Evolutionary conservation across 768 basidiomycete species (phyloP).

Genomic region (Suillus bovinus): DNA sequence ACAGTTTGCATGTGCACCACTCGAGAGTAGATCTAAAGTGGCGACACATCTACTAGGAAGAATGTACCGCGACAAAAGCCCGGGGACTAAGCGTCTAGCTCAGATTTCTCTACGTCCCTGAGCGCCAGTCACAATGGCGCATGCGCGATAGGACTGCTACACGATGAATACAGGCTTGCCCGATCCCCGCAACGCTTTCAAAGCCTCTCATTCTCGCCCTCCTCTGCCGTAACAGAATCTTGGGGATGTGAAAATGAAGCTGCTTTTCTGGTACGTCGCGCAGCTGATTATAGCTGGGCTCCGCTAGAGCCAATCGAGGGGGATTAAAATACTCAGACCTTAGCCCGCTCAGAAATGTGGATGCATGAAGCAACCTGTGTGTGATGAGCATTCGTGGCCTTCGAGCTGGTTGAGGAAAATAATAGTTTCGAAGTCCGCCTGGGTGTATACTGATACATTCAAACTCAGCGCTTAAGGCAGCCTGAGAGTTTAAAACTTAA

Average conservation of each 20-base stretch:
- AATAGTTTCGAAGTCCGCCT: background rate
- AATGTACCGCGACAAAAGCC: background rate
- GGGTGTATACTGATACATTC: background rate
- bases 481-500: background rate
- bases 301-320: constrained; percentile 61
- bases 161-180: constrained; percentile 29
- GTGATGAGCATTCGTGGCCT: constrained; percentile 68
- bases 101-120: background rate
- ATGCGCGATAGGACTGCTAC: constrained; percentile 11
- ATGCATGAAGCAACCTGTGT: constrained; percentile 39
- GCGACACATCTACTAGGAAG: background rate
- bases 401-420: constrained; percentile 34
- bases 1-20: constrained; percentile 4
- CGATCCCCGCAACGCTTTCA: constrained; percentile 59
- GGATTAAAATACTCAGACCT: constrained; percentile 75
- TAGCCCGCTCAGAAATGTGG: constrained; percentile 64
- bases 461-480: background rate
- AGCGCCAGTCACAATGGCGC: background rate
- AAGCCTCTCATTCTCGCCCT: constrained; percentile 34
- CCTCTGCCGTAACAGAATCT: constrained; percentile 41
- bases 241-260: constrained; percentile 34
- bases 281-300: constrained; percentile 52
- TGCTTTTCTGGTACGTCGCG: constrained; percentile 68
- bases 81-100: background rate
- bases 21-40: background rate